Base-by-base conservation (phyloP, 805 yeast species). In the Lachancea thermotolerans region DNA sequence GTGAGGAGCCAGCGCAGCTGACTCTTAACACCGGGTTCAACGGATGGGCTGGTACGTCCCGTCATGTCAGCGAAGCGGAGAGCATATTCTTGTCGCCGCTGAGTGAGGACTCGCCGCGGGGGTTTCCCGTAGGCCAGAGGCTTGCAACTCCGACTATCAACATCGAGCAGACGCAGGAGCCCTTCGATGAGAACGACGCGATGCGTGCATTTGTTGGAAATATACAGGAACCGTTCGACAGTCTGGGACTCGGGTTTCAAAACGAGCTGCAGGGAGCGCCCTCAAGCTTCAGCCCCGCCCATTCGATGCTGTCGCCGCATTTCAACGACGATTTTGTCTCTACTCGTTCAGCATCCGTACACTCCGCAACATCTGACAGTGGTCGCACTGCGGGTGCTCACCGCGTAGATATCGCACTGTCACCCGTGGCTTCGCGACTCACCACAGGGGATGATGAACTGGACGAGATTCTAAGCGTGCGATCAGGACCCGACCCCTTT, bases 381-480 rank as follows among this genome's bases (percentile, higher is more conserved):
- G 14, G 14, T 12, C 33, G 33, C 33, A 11, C 3, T 30, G 33
- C 33, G 33, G 14, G 14, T 12, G 33, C 5, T 11, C 9, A 30
- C 9, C 12, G 8, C 14, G 14, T 30, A 30, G 59, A 57, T 34
- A 45, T 55, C 27, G 55, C 60, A 3, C 44, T 55, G 8, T 61
- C 66, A 2, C 65, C 67, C 2, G 54, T 57, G 15, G 37, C 52
- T 33, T 57, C 63, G 8, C 47, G 52, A 39, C 37, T 58, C 30
- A 51, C 59, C 16, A 50, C 56, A 10, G 52, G 54, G 10, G 62
- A 59, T 33, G 57, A 51, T 4, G 62, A 61, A 36, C 44, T 55
- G 33, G 65, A 60, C 39, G 67, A 62, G 41, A 36, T 57, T 10
- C 34, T 57, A 39, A 59, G 65, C 49, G 57, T 62, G 8, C 53